These are phyloP conservation scores for Fusarium lateritium DNA, from an alignment of 2,329 filamentous ascomycete genomes.

Conservation along the genomic window DNA sequence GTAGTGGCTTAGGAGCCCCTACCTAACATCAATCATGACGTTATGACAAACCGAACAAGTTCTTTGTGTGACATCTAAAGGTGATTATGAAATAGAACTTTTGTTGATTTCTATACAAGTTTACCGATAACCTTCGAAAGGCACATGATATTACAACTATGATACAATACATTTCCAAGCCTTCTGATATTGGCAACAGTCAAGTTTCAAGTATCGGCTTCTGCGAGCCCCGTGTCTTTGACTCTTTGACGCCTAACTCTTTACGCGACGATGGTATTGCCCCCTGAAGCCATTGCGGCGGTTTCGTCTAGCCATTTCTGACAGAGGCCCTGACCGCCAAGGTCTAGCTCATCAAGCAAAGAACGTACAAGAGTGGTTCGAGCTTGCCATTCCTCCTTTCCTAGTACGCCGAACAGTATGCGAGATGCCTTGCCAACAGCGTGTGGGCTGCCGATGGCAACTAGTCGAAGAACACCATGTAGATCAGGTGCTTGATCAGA, in stretches of 20 bases:
- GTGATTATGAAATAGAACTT: background rate
- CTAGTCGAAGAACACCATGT: slow-evolving; percentile 52
- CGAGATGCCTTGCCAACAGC: slow-evolving; percentile 50
- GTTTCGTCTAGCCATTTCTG: slow-evolving; percentile 35
- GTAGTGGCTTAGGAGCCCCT: slow-evolving; percentile 26
- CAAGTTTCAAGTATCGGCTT: background rate
- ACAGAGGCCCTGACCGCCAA: slow-evolving; percentile 27
- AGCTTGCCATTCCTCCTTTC: slow-evolving; percentile 54
- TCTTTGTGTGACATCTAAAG: background rate
- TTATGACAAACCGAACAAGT: slow-evolving; percentile 28
- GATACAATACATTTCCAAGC: slow-evolving; percentile 16
- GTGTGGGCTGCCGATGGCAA: slow-evolving; percentile 51
- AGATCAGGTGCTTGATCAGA: slow-evolving; percentile 37
- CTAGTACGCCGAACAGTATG: slow-evolving; percentile 54
- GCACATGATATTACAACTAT: slow-evolving; percentile 28
- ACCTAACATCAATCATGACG: slow-evolving; percentile 43
- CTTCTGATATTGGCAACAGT: background rate
- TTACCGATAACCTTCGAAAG: background rate
- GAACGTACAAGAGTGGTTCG: slow-evolving; percentile 46
- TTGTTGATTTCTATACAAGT: slow-evolving; percentile 1
- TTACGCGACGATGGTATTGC: background rate
- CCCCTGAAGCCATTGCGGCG: slow-evolving; percentile 4
- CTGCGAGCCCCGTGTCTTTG: background rate
- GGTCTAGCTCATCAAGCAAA: slow-evolving; percentile 40
- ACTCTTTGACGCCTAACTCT: background rate